Evolutionary conservation across 192 early-diverging fungal species (phyloP), one percentile per base, ranked within the genome.

Genomic region (Backusella sp.): DNA sequence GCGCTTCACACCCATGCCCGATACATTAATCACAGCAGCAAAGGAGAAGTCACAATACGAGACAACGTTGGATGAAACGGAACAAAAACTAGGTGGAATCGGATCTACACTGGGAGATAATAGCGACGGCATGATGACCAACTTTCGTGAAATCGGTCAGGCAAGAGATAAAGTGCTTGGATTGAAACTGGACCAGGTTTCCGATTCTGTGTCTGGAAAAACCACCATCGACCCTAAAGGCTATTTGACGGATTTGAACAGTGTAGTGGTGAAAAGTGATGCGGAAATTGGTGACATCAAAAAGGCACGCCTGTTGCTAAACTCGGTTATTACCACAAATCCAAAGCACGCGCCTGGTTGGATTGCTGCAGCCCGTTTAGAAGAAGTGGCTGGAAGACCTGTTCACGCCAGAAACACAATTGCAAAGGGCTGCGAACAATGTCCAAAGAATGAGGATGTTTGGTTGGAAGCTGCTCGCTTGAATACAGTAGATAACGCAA

Each of bases 331-430:
- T 35, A 89, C 88, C 12, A 94, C 98, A 3, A 99, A 98, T 82
- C 97, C 97, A 11, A 96, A 96, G 75, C 94, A 98, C 73, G 97
- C 96, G 5, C 94, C 97, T 21, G 98, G 96, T 49, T 99, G 98
- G 98, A 98, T 99, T 76, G 96, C 97, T 1, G 96, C 96, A 7
- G 98, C 98, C 12, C 92, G 97, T 66, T 83, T 99, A 46, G 98
- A 99, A 84, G 97, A 99, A 81, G 88, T 93, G 7, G 96, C 96
- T 1, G 90, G 92, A 19, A 96, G 97, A 75, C 81, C 90, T 56
- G 83, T 87, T 2, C 87, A 91, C n/a, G 98, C 98, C 0, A 87
- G 98, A 28, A 88, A 89, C 41, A 84, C 96, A 7, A 97, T 99
- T 67, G 88, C 91, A 23, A 92, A 96, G 80, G 98, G 94, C 9